Conservation (phyloP, 164 flowering plant genomes). For the Dillenia suffruticosa region DNA sequence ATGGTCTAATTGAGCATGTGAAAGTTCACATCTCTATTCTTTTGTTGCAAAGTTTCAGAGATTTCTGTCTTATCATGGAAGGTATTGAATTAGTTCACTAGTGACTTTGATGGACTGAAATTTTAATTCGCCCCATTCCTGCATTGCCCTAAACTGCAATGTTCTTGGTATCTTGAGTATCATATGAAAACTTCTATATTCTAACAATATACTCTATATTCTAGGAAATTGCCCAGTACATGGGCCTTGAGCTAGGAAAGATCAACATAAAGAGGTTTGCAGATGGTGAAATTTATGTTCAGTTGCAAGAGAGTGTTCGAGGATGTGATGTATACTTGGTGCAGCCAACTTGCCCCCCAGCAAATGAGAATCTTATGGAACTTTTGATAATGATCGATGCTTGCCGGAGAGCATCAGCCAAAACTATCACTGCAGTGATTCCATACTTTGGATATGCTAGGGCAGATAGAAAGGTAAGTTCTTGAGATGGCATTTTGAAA, state of each 20-base stretch:
- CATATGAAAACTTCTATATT: background rate
- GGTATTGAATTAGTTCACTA: no score
- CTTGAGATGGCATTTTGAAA: no score
- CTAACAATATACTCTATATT: background rate
- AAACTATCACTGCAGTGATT: conserved; percentile 92
- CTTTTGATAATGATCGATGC: conserved; percentile 94
- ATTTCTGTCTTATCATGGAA: no score
- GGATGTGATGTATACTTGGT: conserved; percentile 95
- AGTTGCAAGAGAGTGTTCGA: conserved; percentile 92
- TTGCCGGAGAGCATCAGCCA: conserved; percentile 96
- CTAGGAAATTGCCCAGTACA: conserved; percentile 91
- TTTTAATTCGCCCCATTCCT: no score
- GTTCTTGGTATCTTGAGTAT: background rate
- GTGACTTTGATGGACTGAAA: no score
- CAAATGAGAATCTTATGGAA: conserved; percentile 98
- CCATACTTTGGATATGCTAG: conserved; percentile 99
- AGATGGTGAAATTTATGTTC: conserved; percentile 95
- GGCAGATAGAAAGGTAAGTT: conserved; percentile 92
- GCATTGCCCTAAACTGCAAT: no score
- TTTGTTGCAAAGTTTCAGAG: no score
- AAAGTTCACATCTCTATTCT: no score
- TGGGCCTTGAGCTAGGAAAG: conserved; percentile 91
- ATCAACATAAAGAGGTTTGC: conserved; percentile 80
- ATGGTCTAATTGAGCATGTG: no score
- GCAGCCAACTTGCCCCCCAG: conserved; percentile 97